Evolutionary conservation across 2,329 filamentous ascomycete species (phyloP).

Genomic region (Sporothrix globosa): DNA sequence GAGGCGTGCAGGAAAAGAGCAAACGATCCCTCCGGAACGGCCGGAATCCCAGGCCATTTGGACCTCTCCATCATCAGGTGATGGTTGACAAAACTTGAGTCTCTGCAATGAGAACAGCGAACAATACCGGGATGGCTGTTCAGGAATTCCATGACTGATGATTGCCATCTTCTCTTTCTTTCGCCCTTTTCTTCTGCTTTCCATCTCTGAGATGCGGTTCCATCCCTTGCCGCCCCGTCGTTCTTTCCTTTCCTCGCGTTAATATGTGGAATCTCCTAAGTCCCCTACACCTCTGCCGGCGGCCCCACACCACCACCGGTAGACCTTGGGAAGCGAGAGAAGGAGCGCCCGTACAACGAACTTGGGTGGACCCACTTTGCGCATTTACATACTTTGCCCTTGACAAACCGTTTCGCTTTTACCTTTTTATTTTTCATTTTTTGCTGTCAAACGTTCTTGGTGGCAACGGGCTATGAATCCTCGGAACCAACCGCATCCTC

Average conservation of each 20-base stretch:
- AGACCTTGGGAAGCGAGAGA: background rate
- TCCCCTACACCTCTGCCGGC: background rate
- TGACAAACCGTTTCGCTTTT: background rate
- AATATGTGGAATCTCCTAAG: background rate
- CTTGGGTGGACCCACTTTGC: background rate
- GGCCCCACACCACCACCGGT: conserved; percentile 26
- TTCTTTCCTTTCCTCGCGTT: background rate
- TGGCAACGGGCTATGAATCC: background rate
- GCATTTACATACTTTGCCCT: background rate
- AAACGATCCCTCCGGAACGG: background rate
- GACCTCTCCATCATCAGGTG: conserved; percentile 14
- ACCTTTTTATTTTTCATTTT: background rate
- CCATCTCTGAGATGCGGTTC: background rate
- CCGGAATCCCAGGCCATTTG: conserved; percentile 10
- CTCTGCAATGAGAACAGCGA: background rate
- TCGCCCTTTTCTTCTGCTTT: background rate
- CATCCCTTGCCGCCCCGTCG: background rate
- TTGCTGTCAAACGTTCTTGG: background rate
- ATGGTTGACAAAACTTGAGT: conserved; percentile 2
- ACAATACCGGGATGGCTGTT: too few species aligned
- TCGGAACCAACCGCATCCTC: conserved; percentile 14
- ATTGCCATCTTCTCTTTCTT: background rate
- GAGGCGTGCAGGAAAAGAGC: background rate
- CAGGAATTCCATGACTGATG: background rate
- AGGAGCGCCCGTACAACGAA: background rate